A percentile compares a stretch with the other conserved stretches of the same genome.
Evolutionary conservation across 305 asterid species (phyloP).

Genomic region (Salvia sclarea): DNA sequence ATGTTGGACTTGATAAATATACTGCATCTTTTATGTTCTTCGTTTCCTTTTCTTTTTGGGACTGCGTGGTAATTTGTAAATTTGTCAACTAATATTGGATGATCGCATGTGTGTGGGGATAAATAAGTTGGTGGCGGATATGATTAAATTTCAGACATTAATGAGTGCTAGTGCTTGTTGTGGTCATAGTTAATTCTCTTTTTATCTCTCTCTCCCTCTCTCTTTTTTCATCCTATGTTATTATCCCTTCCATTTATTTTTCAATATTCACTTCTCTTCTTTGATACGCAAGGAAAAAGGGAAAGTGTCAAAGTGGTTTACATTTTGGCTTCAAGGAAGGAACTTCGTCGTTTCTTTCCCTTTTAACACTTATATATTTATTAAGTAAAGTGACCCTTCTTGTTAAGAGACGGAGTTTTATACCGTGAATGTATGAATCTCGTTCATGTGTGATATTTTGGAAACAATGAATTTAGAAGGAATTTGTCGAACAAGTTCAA

Average conservation of each 20-base stretch:
- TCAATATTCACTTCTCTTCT: slow-evolving; percentile 36
- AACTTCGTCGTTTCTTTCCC: background rate
- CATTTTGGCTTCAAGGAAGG: slow-evolving; percentile 19
- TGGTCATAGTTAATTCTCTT: slow-evolving; percentile 23
- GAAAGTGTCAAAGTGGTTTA: background rate
- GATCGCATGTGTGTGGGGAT: slow-evolving; percentile 45
- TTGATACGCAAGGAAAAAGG: slow-evolving; percentile 37
- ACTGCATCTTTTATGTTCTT: background rate
- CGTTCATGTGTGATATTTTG: no score
- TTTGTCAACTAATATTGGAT: slow-evolving; percentile 35
- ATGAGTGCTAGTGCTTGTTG: slow-evolving; percentile 38
- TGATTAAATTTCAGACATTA: slow-evolving; percentile 37
- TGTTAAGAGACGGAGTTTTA: background rate
- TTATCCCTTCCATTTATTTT: background rate
- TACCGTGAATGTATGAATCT: no score
- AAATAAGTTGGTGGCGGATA: slow-evolving; percentile 41
- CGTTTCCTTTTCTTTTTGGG: background rate
- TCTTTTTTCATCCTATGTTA: slow-evolving; percentile 7
- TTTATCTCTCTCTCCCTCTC: slow-evolving; percentile 19
- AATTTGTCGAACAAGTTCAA: no score
- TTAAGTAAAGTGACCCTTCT: no score
- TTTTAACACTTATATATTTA: background rate
- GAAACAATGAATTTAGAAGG: no score
- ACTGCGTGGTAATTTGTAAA: slow-evolving; percentile 18
- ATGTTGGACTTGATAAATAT: background rate